A percentile compares a stretch with the other conserved stretches of the same genome.
These are phyloP conservation scores for Erigeron canadensis DNA, from an alignment of 129 eudicot species.

Conservation along the genomic window DNA sequence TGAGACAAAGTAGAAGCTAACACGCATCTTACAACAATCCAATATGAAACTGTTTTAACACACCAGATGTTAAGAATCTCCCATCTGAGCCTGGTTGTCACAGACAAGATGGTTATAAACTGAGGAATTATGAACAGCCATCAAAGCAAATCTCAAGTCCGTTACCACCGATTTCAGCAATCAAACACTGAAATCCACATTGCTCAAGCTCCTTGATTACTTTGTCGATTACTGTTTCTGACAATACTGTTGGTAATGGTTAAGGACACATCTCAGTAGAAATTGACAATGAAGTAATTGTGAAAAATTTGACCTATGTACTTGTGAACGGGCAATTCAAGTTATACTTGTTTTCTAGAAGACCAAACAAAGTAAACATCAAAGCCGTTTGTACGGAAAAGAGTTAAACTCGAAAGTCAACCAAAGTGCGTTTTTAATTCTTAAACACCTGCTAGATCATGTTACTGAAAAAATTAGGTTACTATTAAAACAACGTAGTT, in stretches of 20 bases:
- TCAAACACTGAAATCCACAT: conserved; percentile 82
- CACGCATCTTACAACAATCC: conserved; percentile 21
- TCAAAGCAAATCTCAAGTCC: conserved; percentile 73
- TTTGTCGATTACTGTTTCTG: conserved; percentile 64
- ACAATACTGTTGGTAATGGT: conserved; percentile 59
- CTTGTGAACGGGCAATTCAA: neutral
- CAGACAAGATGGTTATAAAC: conserved; percentile 7
- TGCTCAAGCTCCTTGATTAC: conserved; percentile 81
- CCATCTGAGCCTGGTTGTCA: conserved; percentile 15
- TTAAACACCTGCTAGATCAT: neutral
- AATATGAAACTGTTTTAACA: neutral
- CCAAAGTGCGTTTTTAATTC: neutral
- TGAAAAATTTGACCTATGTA: neutral
- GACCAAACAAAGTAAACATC: neutral
- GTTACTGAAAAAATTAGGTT: neutral
- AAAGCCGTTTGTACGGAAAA: neutral
- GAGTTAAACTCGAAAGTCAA: neutral
- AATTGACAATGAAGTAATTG: neutral
- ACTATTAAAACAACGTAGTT: neutral
- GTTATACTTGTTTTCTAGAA: neutral
- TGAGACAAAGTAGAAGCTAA: conserved; percentile 10
- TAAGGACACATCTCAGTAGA: conserved; percentile 40
- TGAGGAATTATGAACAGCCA: conserved; percentile 12
- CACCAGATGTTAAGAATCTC: conserved; percentile 1
- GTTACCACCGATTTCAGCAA: conserved; percentile 83